Evolutionary conservation across 495 filamentous ascomycete genomes (phyloP).

Genomic region (Xylaria acuta): DNA sequence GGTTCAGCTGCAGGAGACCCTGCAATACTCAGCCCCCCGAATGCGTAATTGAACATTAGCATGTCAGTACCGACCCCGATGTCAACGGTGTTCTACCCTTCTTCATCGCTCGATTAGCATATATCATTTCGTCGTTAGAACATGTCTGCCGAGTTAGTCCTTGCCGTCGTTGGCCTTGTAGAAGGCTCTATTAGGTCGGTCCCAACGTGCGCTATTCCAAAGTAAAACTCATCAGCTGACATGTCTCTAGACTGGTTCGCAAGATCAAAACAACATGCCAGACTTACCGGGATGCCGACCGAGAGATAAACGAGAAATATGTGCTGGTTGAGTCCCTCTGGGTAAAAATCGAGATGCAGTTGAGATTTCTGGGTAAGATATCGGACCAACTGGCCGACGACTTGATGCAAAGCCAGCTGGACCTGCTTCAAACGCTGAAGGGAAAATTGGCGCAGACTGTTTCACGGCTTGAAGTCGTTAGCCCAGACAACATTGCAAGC

Average conservation of each 20-base stretch:
- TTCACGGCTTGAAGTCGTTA: conserved; percentile 3
- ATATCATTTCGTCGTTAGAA: not conserved
- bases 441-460: conserved; percentile 1
- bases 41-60: not conserved
- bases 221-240: not conserved
- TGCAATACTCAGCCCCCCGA: conserved; percentile 12
- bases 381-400: conserved; percentile 7
- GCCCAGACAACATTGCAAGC: not conserved
- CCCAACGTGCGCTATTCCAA: too few species aligned
- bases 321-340: conserved; percentile 13
- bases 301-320: conserved; percentile 5
- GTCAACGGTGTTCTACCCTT: not conserved
- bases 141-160: conserved; percentile 25
- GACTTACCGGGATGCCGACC: conserved; percentile 5
- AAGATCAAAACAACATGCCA: conserved; percentile 14
- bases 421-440: conserved; percentile 13
- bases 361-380: conserved; percentile 7
- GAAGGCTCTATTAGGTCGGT: conserved; percentile 20
- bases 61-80: not conserved
- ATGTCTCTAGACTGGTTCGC: not conserved
- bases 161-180: conserved; percentile 1
- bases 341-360: conserved; percentile 13
- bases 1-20: conserved; percentile 5
- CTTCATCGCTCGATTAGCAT: not conserved
- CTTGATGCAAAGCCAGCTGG: conserved; percentile 18